Conservation (phyloP, 2,329 filamentous ascomycete species). For the Diaporthe citri region DNA sequence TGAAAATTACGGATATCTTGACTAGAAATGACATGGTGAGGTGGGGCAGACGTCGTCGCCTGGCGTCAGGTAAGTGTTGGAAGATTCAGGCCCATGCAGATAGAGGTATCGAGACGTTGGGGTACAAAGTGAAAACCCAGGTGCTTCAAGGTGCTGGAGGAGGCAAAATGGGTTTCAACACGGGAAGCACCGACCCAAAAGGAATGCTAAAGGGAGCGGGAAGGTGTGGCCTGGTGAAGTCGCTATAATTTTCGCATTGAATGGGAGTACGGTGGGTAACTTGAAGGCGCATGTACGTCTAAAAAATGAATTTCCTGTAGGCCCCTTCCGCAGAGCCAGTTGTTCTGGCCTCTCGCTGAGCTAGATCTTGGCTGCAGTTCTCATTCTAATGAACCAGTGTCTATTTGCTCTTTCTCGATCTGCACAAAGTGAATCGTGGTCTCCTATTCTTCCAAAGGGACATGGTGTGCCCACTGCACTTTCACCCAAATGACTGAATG, state of each 20-base stretch:
- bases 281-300: neutral
- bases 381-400: neutral
- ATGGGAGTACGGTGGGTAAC: neutral
- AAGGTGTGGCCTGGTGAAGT: neutral
- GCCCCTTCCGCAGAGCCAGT: neutral
- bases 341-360: neutral
- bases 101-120: neutral
- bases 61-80: neutral
- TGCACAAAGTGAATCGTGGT: neutral
- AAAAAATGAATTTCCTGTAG: neutral
- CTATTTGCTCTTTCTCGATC: neutral
- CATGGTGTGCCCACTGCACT: neutral
- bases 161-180: rapidly evolving
- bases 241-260: neutral
- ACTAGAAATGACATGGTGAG: neutral
- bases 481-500: neutral
- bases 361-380: neutral
- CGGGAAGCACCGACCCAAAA: neutral
- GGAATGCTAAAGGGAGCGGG: neutral
- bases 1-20: neutral
- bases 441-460: neutral
- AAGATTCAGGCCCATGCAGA: neutral
- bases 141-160: neutral
- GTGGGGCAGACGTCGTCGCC: neutral
- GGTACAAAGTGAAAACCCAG: neutral